Base-by-base conservation (phyloP, 1,284 basidiomycete species). In the Neolentinus lepideus region DNA sequence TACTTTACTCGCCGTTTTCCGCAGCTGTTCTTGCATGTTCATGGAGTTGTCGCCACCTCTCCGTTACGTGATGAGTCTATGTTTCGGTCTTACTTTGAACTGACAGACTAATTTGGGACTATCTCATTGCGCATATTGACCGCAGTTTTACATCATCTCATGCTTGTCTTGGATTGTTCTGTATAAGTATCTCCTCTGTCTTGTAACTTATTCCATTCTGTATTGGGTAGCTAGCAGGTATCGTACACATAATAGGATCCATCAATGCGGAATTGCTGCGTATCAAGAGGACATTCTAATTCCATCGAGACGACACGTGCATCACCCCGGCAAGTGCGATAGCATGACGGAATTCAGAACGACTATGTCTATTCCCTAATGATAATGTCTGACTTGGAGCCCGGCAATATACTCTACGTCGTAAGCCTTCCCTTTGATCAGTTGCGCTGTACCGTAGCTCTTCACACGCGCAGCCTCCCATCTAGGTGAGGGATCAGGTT, bases 1-100 rank as follows among this genome's bases (percentile, higher is more conserved):
- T 99, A 98, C 71, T 99, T 98, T 68, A 97, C 94, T 0, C 78
- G 83, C 43, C 84, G 94, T n/a, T 99, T 90, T 73, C 96, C 96
- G 3, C 75, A 73, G 35, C 78, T 99, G 19, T 94, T 99, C 77
- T 73, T 98, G 59, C 95, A 98, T 68, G 94, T 98, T 35, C 88
- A 98, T 66, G 69, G 76, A 24, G 92, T 94, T 60, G 78, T 99
- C 56, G 76, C 78, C 9, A 75, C 79, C 51, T 88, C 85, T 3
- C 72, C 81, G 26, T 72, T 94, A 31, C 76, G 82, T 48, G 75
- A 76, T 59, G 93, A 95, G 70, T 83, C 88, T 24, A 90, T 94
- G 87, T 94, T 94, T 74, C 83, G 84, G 64, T 74, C 80, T 29
- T 95, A 94, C 70, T 94, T 92, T 65, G 84, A 90, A 59, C 73